These are phyloP conservation scores for Cyclotella sp. DNA, from an alignment of 108 stramenopile genomes.

Conservation along the genomic window DNA sequence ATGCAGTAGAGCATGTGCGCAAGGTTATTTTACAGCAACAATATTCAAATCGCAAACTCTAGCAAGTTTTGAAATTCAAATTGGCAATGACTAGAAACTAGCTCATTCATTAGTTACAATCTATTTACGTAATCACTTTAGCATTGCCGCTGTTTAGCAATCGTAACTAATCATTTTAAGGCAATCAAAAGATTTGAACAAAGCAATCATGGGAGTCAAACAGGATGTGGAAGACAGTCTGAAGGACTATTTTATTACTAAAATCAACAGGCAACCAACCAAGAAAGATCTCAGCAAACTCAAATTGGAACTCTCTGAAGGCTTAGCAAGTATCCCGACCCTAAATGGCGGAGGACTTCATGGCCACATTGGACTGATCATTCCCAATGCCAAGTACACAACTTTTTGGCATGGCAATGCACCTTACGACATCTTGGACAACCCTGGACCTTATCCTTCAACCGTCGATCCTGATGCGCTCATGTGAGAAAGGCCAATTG, in stretches of 20 bases:
- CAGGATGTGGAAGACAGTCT: slow-evolving; percentile 8
- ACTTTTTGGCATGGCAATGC: too few species aligned
- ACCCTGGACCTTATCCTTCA: slow-evolving; percentile 22
- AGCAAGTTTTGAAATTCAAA: too few species aligned
- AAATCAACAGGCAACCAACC: slow-evolving; percentile 25
- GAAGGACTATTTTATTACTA: slow-evolving; percentile 12
- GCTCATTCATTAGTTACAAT: slow-evolving; percentile 12
- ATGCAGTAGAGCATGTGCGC: too few species aligned
- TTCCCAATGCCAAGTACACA: slow-evolving; percentile 17
- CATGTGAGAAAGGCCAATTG: slow-evolving; percentile 7
- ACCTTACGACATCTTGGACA: neutral
- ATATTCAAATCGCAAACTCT: too few species aligned
- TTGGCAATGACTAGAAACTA: too few species aligned
- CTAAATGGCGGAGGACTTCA: slow-evolving; percentile 13
- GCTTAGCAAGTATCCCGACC: too few species aligned
- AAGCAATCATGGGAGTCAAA: slow-evolving; percentile 11
- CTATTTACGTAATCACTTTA: slow-evolving; percentile 5
- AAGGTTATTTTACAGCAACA: too few species aligned
- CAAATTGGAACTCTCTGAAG: slow-evolving; percentile 8
- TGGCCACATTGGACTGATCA: slow-evolving; percentile 20
- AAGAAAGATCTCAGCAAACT: slow-evolving; percentile 20
- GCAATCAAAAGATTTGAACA: neutral
- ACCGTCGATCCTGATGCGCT: slow-evolving; percentile 10
- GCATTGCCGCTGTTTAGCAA: too few species aligned
- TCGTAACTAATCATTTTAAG: slow-evolving; percentile 5